A percentile compares a stretch with the other conserved stretches of the same genome.
phyloP scores from a whole-genome alignment of 73 alveolate genomes.

The Blepharisma stoltei region DNA sequence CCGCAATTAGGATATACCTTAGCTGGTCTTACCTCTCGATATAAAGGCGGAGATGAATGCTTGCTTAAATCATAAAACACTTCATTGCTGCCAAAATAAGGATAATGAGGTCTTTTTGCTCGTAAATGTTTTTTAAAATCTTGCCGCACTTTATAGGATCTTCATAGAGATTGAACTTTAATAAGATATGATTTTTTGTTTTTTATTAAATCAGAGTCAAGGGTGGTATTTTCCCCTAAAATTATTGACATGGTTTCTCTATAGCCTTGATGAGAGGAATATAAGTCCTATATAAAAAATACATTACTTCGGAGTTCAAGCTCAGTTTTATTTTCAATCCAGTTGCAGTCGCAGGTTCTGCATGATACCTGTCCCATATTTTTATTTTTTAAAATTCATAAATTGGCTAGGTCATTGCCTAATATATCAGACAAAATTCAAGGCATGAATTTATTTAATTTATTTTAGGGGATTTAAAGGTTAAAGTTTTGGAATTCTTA shows the following conservation, averaged over 20 bases:
- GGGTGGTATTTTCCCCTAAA: not conserved
- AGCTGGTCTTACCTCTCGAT: not conserved
- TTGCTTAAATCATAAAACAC: not conserved
- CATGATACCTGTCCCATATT: conserved; percentile 17
- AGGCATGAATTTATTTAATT: too few relatives aligned
- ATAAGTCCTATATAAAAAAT: not conserved
- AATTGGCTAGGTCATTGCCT: too few relatives aligned
- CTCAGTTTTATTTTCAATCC: not conserved
- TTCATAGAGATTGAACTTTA: not conserved
- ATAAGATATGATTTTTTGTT: not conserved
- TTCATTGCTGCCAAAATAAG: conserved; percentile 5
- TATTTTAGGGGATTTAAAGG: too few relatives aligned
- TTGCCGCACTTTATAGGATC: not conserved
- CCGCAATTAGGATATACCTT: not conserved
- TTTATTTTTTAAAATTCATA: not conserved
- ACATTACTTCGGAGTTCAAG: not conserved
- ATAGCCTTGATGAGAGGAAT: conserved; percentile 1
- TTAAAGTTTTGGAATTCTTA: too few relatives aligned
- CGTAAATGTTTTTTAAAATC: not conserved
- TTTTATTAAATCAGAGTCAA: not conserved
- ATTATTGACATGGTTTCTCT: not conserved
- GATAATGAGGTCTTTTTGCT: not conserved
- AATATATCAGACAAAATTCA: too few relatives aligned
- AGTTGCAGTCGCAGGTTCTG: not conserved
- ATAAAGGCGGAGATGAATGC: not conserved